phyloP scores from a whole-genome alignment of 257 asterid genomes.

The Osmanthus fragrans region DNA sequence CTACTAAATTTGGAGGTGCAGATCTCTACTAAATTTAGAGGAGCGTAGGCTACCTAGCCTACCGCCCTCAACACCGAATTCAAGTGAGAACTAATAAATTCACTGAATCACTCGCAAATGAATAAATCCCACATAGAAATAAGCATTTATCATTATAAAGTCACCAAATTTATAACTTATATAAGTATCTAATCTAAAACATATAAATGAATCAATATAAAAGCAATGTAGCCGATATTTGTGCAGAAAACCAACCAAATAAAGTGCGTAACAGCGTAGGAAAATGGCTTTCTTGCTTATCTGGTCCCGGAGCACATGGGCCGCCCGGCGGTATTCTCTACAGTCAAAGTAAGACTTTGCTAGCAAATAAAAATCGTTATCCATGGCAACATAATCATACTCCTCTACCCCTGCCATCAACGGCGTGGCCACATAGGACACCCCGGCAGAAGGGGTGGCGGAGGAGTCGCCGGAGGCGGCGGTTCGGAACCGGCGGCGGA shows the following conservation, averaged over 20 bases:
- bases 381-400: conserved; percentile 56
- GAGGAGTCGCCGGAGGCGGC: conserved; percentile 51
- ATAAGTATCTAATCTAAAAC: not conserved
- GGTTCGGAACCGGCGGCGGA: conserved; percentile 81
- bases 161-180: not conserved
- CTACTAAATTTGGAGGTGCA: not conserved
- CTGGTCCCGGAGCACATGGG: conserved; percentile 92
- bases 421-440: conserved; percentile 70
- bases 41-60: not conserved
- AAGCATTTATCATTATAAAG: not conserved
- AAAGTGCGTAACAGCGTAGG: conserved; percentile 89
- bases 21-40: conserved; percentile 1
- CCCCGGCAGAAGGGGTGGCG: conserved; percentile 74
- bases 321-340: conserved; percentile 91
- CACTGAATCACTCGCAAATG: not conserved
- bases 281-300: conserved; percentile 78
- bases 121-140: not conserved
- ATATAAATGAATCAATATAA: conserved; percentile 18
- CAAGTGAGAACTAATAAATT: not conserved
- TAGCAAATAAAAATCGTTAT: conserved; percentile 74
- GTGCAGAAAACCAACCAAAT: conserved; percentile 58
- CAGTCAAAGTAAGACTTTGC: conserved; percentile 96
- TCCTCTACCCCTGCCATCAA: conserved; percentile 50
- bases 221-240: conserved; percentile 11
- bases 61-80: not conserved